These are phyloP conservation scores for Eucalyptus victrix DNA, from an alignment of 345 rosid species.

Conservation along the genomic window DNA sequence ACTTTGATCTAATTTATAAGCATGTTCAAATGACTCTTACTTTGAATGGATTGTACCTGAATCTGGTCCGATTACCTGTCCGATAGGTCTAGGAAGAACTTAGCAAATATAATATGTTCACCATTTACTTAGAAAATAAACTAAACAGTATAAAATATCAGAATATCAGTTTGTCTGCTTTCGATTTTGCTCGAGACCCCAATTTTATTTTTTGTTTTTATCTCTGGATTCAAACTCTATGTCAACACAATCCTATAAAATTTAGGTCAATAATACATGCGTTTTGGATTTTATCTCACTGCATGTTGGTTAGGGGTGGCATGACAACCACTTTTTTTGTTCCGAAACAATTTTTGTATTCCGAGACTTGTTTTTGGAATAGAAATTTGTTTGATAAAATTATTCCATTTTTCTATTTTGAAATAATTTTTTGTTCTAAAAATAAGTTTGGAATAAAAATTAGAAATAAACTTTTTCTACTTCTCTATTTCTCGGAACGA, in stretches of 20 bases:
- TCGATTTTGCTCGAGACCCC: neutral
- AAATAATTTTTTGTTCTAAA: too few relatives aligned
- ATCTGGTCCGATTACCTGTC: neutral
- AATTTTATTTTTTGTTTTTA: neutral
- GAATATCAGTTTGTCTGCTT: accelerated
- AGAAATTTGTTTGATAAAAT: too few relatives aligned
- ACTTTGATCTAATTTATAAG: neutral
- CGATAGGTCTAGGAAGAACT: neutral
- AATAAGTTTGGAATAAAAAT: too few relatives aligned
- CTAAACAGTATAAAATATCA: neutral
- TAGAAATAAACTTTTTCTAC: too few relatives aligned
- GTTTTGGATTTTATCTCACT: neutral
- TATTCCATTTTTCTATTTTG: too few relatives aligned
- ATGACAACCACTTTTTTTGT: too few relatives aligned
- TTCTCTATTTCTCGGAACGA: too few relatives aligned
- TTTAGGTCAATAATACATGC: neutral
- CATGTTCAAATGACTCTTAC: neutral
- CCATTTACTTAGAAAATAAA: neutral
- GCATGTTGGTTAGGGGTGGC: neutral
- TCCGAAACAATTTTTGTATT: too few relatives aligned
- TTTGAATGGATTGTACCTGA: neutral
- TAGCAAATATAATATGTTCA: neutral
- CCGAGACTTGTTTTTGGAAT: too few relatives aligned
- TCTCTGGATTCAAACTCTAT: neutral
- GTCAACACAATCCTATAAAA: neutral